Base-by-base conservation (phyloP, 179 eudicot species). In the Vitellaria paradoxa region DNA sequence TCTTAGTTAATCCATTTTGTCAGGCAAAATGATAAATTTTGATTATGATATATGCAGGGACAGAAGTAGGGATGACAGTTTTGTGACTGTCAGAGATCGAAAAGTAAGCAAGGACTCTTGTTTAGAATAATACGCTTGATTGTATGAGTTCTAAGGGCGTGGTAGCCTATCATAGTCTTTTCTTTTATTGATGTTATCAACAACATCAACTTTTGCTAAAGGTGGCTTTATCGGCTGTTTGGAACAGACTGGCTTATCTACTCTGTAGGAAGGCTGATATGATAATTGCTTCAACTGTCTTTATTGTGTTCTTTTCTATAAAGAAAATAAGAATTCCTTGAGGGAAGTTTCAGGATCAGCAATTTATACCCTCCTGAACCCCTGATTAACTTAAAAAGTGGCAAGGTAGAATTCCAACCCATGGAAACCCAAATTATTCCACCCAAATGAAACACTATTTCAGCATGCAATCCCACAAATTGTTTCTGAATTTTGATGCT, bases 1-100 rank as follows among this genome's bases (percentile, higher is more conserved):
- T 18, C 57, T 50, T 69, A 24, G 23, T 69, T 70, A 11, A 52
- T 65, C 15, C 15, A 73, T 5, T 67, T 68, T 46, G 1, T n/a
- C 0, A 18, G 65, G 42, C 45, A 13, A 9, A 30, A 37, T 6
- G 12, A 17, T 11, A 55, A n/a, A 23, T 65, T 79, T 80, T 66
- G 10, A 23, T 15, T 62, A 52, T 65, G 55, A 15, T 81, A 23
- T n/a, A 42, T 85, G 82, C 82, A 90, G 97, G 78, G 89, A 83
- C 55, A 85, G 84, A 74, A 81, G 69, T 71, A 76, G 77, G 78
- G 88, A 89, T 68, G 94, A 90, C 46, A 68, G 65, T 21, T 78
- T 85, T 70, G 79, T 78, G 37, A 66, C 79, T 8, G 82, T 90
- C 42, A 85, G 88, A 81, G 93, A 89, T 75, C 82, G 97, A 73